These are phyloP conservation scores for Coleophoma cylindrospora DNA, from an alignment of 2,329 filamentous ascomycete genomes.

Conservation along the genomic window DNA sequence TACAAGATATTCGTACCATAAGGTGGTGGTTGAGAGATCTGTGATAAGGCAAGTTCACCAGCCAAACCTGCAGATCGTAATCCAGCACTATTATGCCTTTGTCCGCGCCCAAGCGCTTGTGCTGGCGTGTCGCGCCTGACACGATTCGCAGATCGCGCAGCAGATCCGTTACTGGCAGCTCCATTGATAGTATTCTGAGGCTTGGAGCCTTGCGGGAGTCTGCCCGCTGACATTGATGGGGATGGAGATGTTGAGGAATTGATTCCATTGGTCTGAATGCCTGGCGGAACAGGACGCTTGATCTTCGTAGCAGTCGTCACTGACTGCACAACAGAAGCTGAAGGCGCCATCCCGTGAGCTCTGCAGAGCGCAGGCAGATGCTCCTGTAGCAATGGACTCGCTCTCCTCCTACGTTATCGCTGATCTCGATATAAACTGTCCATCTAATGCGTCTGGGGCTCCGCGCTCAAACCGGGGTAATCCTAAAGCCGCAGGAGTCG, in stretches of 20 bases:
- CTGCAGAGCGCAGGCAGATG: conserved; percentile 4
- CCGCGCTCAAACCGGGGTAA: no score
- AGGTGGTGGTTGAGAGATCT: conserved; percentile 41
- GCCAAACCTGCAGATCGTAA: conserved; percentile 42
- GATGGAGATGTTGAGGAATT: conserved; percentile 44
- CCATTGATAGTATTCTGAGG: conserved; percentile 43
- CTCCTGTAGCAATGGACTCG: background rate
- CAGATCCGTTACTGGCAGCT: conserved; percentile 24
- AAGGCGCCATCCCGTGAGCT: conserved; percentile 21
- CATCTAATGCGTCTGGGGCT: conserved; percentile 10
- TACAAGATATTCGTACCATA: conserved; percentile 37
- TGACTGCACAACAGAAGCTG: conserved; percentile 19
- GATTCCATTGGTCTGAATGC: conserved; percentile 38
- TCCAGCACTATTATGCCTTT: conserved; percentile 42
- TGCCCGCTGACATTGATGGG: conserved; percentile 47
- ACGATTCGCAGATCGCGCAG: conserved; percentile 49
- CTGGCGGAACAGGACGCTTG: conserved; percentile 62
- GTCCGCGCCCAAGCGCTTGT: conserved; percentile 39
- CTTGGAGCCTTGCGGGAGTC: conserved; percentile 45
- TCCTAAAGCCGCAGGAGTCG: no score
- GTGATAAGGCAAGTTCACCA: conserved; percentile 34
- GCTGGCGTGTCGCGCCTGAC: conserved; percentile 50
- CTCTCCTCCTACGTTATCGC: conserved; percentile 16
- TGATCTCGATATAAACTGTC: conserved; percentile 8
- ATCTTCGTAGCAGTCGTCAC: conserved; percentile 43